Conservation (phyloP, 495 filamentous ascomycete species). For the Neurospora tetrasperma region DNA sequence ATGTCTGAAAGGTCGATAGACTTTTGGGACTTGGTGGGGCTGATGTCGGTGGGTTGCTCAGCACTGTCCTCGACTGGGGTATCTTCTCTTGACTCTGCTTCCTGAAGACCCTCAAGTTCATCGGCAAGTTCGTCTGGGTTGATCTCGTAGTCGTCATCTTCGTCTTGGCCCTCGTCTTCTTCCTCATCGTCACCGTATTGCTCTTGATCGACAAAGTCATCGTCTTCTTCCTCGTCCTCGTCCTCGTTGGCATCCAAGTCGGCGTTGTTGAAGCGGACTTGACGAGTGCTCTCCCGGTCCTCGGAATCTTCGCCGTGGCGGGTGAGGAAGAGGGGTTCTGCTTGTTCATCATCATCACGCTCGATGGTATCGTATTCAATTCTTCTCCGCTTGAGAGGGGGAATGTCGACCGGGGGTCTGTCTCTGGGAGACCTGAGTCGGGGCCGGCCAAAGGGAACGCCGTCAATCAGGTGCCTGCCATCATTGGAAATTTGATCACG, state of each 20-base stretch:
- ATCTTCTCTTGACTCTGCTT: not conserved
- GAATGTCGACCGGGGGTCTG: conserved; percentile 63
- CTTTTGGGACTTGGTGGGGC: not conserved
- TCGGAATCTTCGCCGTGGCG: conserved; percentile 26
- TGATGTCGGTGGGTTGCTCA: not conserved
- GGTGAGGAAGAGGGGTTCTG: conserved; percentile 23
- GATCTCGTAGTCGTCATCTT: conserved; percentile 13
- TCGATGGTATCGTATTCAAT: conserved; percentile 34
- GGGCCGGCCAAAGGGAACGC: conserved; percentile 75
- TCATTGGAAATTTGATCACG: conserved; percentile 72
- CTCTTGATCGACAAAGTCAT: conserved; percentile 5
- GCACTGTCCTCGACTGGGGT: not conserved
- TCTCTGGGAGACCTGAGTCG: conserved; percentile 46
- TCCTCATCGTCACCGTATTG: conserved; percentile 7
- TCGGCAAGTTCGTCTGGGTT: conserved; percentile 12
- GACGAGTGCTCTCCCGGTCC: conserved; percentile 18
- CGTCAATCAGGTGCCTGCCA: conserved; percentile 81
- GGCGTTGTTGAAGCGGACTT: conserved; percentile 10
- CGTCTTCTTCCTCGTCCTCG: conserved; percentile 10
- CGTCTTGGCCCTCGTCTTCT: conserved; percentile 23
- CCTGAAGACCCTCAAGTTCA: not conserved
- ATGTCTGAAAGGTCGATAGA: conserved; percentile 10
- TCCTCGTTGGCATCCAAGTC: conserved; percentile 17
- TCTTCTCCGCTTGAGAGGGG: conserved; percentile 61
- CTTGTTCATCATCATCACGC: conserved; percentile 16